phyloP scores from a whole-genome alignment of 257 asterid species.

The Marsdenia floribunda region DNA sequence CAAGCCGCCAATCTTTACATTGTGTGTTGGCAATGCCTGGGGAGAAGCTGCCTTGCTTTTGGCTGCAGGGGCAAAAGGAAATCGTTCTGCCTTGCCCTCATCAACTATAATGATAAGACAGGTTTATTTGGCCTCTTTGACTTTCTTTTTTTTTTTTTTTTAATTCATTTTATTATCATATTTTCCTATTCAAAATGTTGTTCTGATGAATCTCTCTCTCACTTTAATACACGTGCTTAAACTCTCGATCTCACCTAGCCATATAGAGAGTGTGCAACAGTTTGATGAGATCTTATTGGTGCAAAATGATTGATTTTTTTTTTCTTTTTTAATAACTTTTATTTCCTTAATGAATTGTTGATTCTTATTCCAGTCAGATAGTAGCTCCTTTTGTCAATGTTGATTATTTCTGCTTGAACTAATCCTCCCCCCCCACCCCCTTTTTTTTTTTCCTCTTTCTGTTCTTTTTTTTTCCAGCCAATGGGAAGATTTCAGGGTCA shows the following conservation, averaged over 20 bases:
- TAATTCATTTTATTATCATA: neutral
- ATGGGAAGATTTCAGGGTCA: slow-evolving; percentile 89
- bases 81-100: slow-evolving; percentile 93
- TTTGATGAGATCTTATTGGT: neutral
- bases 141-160: neutral
- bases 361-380: neutral
- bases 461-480: slow-evolving; percentile 56
- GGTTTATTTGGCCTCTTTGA: slow-evolving; percentile 32
- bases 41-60: slow-evolving; percentile 96
- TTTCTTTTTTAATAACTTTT: neutral
- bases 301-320: neutral
- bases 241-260: neutral
- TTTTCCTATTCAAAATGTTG: neutral
- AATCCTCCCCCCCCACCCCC: too few relatives aligned
- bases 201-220: slow-evolving; percentile 1
- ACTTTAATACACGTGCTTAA: neutral
- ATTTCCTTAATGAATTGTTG: neutral
- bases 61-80: slow-evolving; percentile 97
- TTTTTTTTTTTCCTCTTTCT: too few relatives aligned
- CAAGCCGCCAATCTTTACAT: slow-evolving; percentile 84
- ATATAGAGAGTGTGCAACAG: neutral
- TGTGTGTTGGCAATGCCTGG: slow-evolving; percentile 99
- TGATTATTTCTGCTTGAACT: neutral
- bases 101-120: slow-evolving; percentile 92
- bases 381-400: neutral